Evolutionary conservation across 768 basidiomycete species (phyloP).

Genomic region (Heimioporus sp.): DNA sequence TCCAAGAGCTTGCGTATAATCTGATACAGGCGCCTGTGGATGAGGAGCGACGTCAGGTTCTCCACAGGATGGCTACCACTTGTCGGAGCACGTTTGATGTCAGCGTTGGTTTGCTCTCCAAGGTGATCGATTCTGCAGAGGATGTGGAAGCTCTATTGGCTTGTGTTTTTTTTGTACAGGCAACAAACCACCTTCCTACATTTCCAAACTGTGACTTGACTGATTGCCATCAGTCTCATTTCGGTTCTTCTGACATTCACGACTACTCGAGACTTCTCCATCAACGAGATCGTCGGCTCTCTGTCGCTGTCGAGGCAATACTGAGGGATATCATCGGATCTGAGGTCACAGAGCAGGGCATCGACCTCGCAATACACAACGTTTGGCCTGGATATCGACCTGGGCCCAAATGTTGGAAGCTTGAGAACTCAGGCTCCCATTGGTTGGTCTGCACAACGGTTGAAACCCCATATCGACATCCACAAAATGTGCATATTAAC

Average conservation of each 20-base stretch:
- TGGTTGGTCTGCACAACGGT: slow-evolving; percentile 10
- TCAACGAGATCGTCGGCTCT: slow-evolving; percentile 24
- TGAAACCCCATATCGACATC: slow-evolving; percentile 11
- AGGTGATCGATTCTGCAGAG: slow-evolving; percentile 3
- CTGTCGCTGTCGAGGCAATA: slow-evolving; percentile 14
- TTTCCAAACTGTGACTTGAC: neutral
- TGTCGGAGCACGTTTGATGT: slow-evolving; percentile 32
- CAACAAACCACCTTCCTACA: neutral
- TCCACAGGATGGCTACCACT: slow-evolving; percentile 34
- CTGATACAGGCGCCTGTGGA: slow-evolving; percentile 5
- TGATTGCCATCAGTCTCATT: neutral
- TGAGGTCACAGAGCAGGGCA: neutral
- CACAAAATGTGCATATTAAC: slow-evolving; percentile 12
- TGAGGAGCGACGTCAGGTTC: slow-evolving; percentile 7
- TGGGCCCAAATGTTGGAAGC: slow-evolving; percentile 4
- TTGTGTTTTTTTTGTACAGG: slow-evolving; percentile 22
- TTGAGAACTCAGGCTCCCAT: neutral
- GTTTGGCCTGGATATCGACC: slow-evolving; percentile 10
- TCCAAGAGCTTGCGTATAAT: slow-evolving; percentile 24
- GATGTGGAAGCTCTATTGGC: slow-evolving; percentile 21
- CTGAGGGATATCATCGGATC: neutral
- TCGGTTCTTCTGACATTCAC: no score
- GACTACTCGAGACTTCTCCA: slow-evolving; percentile 6
- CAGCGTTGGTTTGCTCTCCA: neutral
- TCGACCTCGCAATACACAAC: slow-evolving; percentile 10